Conservation (phyloP, 441 rosid genomes). For the Populus trichocarpa region DNA sequence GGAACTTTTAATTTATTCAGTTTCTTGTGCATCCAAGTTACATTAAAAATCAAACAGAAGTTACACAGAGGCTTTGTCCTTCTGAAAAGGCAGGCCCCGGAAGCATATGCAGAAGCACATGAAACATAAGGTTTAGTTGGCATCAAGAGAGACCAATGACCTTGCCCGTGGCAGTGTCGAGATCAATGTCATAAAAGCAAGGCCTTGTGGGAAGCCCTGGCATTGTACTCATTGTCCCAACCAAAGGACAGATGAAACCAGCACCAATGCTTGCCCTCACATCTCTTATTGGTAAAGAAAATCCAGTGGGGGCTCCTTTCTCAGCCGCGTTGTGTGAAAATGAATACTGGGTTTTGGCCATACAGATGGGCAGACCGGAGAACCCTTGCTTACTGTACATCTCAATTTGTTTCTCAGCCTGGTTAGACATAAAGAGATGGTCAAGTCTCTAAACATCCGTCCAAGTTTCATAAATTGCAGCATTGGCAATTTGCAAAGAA, state of each 20-base stretch:
- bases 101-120: neutral
- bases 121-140: neutral
- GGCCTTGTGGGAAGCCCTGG: constrained; percentile 99
- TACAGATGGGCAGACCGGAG: constrained; percentile 79
- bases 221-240: constrained; percentile 97
- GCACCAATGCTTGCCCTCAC: constrained; percentile 96
- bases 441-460: neutral
- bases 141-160: constrained; percentile 78
- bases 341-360: constrained; percentile 96
- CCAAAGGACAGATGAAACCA: constrained; percentile 89
- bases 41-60: neutral
- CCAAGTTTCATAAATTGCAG: neutral
- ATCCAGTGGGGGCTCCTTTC: constrained; percentile 89
- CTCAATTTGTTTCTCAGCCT: constrained; percentile 96
- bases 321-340: constrained; percentile 69
- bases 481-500: neutral
- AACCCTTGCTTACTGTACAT: constrained; percentile 91
- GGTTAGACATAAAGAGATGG: constrained; percentile 11
- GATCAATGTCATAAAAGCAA: constrained; percentile 86
- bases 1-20: neutral
- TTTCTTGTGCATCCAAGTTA: neutral
- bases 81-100: neutral
- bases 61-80: neutral
- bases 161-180: constrained; percentile 71
- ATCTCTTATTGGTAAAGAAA: constrained; percentile 76